Conservation (phyloP, 2,329 filamentous ascomycete genomes). For the Atkinsonella texensis region DNA sequence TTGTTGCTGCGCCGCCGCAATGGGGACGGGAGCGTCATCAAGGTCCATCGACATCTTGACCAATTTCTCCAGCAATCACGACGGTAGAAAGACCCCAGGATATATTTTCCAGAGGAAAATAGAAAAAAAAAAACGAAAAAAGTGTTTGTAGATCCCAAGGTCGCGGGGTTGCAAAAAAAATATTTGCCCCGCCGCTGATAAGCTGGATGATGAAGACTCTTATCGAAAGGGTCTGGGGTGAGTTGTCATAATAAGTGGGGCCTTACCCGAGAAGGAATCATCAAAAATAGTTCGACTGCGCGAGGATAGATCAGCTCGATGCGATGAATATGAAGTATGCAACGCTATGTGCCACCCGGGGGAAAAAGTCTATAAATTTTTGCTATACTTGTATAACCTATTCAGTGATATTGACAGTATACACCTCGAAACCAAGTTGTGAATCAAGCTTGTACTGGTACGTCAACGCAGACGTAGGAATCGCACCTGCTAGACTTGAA, state of each 20-base stretch:
- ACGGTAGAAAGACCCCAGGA: conserved; percentile 5
- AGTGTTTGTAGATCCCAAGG: not conserved
- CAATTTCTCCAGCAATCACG: conserved; percentile 5
- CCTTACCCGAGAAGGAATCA: not conserved
- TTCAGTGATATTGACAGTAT: too few species aligned
- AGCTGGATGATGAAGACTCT: conserved; percentile 16
- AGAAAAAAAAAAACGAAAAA: conserved; percentile 12
- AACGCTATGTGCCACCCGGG: too few species aligned
- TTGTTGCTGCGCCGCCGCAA: conserved; percentile 20
- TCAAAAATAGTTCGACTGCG: too few species aligned
- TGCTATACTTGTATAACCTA: too few species aligned
- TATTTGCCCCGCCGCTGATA: conserved; percentile 27
- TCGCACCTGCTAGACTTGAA: too few species aligned
- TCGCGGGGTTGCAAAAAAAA: conserved; percentile 16
- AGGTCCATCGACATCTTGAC: conserved; percentile 31
- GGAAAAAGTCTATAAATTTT: too few species aligned
- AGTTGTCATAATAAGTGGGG: too few species aligned
- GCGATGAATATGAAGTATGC: too few species aligned
- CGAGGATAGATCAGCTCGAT: too few species aligned
- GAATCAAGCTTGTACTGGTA: too few species aligned
- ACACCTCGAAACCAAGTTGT: too few species aligned
- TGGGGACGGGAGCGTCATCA: conserved; percentile 29
- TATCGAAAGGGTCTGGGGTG: conserved; percentile 12
- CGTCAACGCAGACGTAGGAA: too few species aligned
- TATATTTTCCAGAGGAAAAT: conserved; percentile 4